Conservation (phyloP, 495 filamentous ascomycete genomes). For the Talaromyces trachyspermus region DNA sequence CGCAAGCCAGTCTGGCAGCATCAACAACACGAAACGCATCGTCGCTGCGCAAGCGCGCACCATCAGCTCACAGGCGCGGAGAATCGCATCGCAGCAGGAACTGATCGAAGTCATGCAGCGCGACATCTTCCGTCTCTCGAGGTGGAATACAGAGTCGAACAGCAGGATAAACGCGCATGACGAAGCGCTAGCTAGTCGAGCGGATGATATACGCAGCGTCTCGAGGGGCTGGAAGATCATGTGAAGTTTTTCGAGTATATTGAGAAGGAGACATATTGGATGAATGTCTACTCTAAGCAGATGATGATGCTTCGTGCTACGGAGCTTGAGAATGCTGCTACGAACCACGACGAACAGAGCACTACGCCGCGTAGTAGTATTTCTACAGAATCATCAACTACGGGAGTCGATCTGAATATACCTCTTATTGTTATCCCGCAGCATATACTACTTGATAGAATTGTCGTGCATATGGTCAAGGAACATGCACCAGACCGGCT, state of each 20-base stretch:
- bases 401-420: too few relatives aligned
- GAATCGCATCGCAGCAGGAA: not conserved
- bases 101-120: not conserved
- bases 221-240: not conserved
- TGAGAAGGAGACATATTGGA: not conserved
- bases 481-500: not conserved
- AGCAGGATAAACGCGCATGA: not conserved
- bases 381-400: not conserved
- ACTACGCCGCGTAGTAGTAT: too few relatives aligned
- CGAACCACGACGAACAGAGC: too few relatives aligned
- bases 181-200: not conserved
- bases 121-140: not conserved
- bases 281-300: not conserved
- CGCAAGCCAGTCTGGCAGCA: not conserved
- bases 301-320: not conserved
- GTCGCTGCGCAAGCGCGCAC: not conserved
- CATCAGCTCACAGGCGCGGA: not conserved
- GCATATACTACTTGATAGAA: not conserved
- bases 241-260: not conserved
- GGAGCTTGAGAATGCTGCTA: not conserved
- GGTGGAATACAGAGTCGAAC: not conserved
- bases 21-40: not conserved
- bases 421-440: not conserved
- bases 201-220: not conserved
- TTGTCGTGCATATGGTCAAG: not conserved